Conservation (phyloP, 2,329 filamentous ascomycete genomes). For the Penicillium sp. region DNA sequence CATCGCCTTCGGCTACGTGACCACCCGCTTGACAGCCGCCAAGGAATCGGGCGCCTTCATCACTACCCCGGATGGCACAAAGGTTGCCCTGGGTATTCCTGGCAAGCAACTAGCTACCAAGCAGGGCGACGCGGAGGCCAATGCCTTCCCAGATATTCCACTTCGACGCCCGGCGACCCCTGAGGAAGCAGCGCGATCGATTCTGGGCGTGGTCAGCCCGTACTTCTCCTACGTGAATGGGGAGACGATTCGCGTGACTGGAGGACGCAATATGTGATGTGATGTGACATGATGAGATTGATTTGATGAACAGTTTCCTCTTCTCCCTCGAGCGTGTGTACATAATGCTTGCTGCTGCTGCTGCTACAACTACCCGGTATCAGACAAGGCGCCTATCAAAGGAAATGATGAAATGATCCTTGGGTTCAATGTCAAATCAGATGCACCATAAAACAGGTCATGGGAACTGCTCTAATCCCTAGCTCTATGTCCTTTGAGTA, state of each 20-base stretch:
- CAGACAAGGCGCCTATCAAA: neutral
- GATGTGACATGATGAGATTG: neutral
- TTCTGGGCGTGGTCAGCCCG: constrained; percentile 80
- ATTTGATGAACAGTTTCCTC: neutral
- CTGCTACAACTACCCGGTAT: no score
- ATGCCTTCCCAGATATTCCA: constrained; percentile 71
- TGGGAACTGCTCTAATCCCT: neutral
- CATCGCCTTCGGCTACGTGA: constrained; percentile 80
- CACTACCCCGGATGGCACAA: constrained; percentile 73
- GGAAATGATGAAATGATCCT: neutral
- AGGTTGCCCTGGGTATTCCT: constrained; percentile 76
- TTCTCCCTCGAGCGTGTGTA: neutral
- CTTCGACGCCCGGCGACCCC: constrained; percentile 76
- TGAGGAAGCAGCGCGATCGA: constrained; percentile 76
- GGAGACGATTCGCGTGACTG: constrained; percentile 85
- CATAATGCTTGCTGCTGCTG: neutral
- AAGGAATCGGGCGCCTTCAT: constrained; percentile 86
- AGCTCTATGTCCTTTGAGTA: neutral
- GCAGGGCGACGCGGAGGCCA: constrained; percentile 21
- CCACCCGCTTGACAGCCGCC: constrained; percentile 77
- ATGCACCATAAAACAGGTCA: neutral
- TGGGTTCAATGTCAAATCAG: neutral
- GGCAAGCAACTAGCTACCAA: constrained; percentile 54
- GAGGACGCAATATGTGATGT: constrained; percentile 67
- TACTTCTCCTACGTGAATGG: constrained; percentile 83